Percentiles rank a stretch among this genome's conserved stretches.
Conservation (phyloP, 805 yeast genomes). For the Saccharomyces mikatae region DNA sequence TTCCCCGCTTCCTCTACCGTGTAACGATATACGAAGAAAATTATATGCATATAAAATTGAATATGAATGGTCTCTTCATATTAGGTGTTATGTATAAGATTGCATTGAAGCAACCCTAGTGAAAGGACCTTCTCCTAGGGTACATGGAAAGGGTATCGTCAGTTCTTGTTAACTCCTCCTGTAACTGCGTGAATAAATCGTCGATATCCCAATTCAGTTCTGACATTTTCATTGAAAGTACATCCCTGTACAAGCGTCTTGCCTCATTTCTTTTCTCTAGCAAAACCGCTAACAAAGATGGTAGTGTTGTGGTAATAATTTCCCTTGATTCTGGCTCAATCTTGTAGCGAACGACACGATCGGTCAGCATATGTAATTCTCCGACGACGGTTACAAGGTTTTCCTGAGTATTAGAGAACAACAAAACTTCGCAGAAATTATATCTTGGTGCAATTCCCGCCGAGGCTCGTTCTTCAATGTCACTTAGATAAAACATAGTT, state of each 20-base stretch:
- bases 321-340: constrained; percentile 2
- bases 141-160: constrained; percentile 12
- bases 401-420: constrained; percentile 5
- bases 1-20: not conserved
- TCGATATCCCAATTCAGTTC: constrained; percentile 11
- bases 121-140: constrained; percentile 13
- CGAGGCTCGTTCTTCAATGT: not conserved
- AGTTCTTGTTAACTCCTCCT: constrained; percentile 11
- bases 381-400: constrained; percentile 1
- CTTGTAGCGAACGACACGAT: constrained; percentile 5
- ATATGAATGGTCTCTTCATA: not conserved
- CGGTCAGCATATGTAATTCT: constrained; percentile 13
- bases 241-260: constrained; percentile 13
- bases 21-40: not conserved
- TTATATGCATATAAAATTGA: not conserved
- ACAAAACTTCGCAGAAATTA: constrained; percentile 4
- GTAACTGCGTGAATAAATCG: constrained; percentile 8
- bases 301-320: constrained; percentile 2
- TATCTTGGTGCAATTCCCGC: not conserved
- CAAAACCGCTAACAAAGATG: constrained; percentile 10
- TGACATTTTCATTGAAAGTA: constrained; percentile 7
- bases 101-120: constrained; percentile 21
- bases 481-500: not conserved
- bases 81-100: not conserved
- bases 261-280: constrained; percentile 16